Conservation (phyloP, 306 rosid species). For the Coriaria nepalensis region DNA sequence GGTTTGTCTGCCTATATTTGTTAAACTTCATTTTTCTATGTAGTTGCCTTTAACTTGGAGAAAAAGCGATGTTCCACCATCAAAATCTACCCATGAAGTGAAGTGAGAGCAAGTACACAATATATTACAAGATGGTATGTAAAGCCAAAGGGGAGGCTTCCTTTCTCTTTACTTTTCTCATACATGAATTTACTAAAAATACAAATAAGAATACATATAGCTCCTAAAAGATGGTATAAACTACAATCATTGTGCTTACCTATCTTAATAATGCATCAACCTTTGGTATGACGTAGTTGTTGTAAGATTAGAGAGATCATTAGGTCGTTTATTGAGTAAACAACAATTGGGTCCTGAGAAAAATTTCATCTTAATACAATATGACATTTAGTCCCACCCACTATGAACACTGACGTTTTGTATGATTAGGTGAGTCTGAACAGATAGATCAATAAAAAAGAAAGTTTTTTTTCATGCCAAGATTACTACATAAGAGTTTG, state of each 20-base stretch:
- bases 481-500: too few relatives aligned
- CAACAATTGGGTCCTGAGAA: not conserved
- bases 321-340: not conserved
- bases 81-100: conserved; percentile 27
- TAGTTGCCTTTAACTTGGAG: conserved; percentile 49
- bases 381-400: too few relatives aligned
- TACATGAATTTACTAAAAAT: conserved; percentile 33
- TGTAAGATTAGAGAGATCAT: conserved; percentile 14
- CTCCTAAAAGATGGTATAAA: conserved; percentile 5
- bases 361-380: too few relatives aligned
- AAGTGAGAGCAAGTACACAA: conserved; percentile 26
- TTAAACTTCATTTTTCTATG: not conserved
- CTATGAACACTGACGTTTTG: too few relatives aligned
- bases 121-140: not conserved
- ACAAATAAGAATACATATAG: conserved; percentile 5
- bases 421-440: too few relatives aligned
- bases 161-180: conserved; percentile 64
- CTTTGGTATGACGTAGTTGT: conserved; percentile 17
- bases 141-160: conserved; percentile 13
- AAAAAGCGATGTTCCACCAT: conserved; percentile 35
- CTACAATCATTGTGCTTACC: conserved; percentile 10
- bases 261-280: conserved; percentile 23
- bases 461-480: too few relatives aligned
- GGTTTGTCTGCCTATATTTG: too few relatives aligned
- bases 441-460: too few relatives aligned